Evolutionary conservation across 176 grass and related monocot species (phyloP).

Genomic region (Olyra latifolia): DNA sequence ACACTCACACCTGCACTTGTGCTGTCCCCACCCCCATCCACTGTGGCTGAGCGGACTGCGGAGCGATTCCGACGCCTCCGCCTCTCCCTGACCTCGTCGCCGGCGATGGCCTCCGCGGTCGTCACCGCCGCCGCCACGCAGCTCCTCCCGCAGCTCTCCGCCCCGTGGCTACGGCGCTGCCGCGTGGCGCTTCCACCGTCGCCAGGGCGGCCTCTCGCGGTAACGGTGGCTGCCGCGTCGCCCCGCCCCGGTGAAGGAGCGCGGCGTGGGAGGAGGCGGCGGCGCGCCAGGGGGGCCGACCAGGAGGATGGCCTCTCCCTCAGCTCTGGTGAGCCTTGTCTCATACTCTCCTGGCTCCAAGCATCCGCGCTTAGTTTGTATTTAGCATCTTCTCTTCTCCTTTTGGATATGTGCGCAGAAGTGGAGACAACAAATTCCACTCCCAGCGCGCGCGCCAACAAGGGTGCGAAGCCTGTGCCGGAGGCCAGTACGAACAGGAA

Average conservation of each 20-base stretch:
- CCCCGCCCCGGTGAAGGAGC: slow-evolving; percentile 28
- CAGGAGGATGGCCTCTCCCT: slow-evolving; percentile 49
- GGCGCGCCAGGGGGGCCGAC: slow-evolving; percentile 31
- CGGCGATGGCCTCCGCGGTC: slow-evolving; percentile 43
- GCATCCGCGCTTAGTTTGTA: neutral
- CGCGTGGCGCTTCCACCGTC: neutral
- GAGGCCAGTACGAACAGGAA: neutral
- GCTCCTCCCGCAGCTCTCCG: neutral
- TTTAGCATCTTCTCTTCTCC: neutral
- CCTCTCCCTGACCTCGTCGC: slow-evolving; percentile 26
- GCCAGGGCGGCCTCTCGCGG: slow-evolving; percentile 33
- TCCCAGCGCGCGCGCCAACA: neutral
- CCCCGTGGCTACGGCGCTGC: neutral
- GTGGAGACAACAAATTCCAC: slow-evolving; percentile 14
- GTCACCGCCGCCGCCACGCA: slow-evolving; percentile 19
- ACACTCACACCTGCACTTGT: neutral
- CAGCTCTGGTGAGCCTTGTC: slow-evolving; percentile 38
- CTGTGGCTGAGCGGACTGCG: slow-evolving; percentile 41
- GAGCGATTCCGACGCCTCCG: neutral
- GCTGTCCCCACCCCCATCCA: neutral
- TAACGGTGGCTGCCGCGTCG: slow-evolving; percentile 37
- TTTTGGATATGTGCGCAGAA: slow-evolving; percentile 29
- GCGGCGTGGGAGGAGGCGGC: neutral
- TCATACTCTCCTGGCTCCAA: neutral
- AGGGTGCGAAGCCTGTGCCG: neutral